A percentile compares a stretch with the other conserved stretches of the same genome.
These are phyloP conservation scores for Aaosphaeria pasadenensis DNA, from an alignment of 2,329 filamentous ascomycete genomes.

Conservation along the genomic window DNA sequence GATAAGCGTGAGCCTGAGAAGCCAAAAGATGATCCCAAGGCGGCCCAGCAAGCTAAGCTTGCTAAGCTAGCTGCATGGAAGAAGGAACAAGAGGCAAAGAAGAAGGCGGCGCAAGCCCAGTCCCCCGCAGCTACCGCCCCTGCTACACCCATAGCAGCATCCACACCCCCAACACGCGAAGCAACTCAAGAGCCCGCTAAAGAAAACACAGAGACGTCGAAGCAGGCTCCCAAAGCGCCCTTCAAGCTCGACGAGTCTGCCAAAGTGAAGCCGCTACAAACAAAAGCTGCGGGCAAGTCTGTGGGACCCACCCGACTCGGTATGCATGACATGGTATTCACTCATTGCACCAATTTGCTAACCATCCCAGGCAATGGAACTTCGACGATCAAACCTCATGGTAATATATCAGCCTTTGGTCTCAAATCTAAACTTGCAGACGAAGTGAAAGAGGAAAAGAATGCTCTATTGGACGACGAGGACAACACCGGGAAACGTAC, in stretches of 20 bases:
- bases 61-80: slow-evolving; percentile 90
- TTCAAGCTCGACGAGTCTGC: slow-evolving; percentile 35
- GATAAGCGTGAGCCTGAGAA: slow-evolving; percentile 18
- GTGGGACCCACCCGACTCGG: not conserved
- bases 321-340: not conserved
- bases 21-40: slow-evolving; percentile 39
- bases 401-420: slow-evolving; percentile 81
- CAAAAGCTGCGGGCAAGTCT: slow-evolving; percentile 22
- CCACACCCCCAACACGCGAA: slow-evolving; percentile 17
- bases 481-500: slow-evolving; percentile 66
- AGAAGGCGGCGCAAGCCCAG: slow-evolving; percentile 60
- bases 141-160: slow-evolving; percentile 43
- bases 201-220: slow-evolving; percentile 63
- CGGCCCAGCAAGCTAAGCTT: slow-evolving; percentile 45
- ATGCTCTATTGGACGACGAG: slow-evolving; percentile 30
- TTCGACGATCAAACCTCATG: slow-evolving; percentile 60
- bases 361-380: slow-evolving; percentile 42
- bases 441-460: slow-evolving; percentile 70
- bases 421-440: slow-evolving; percentile 62
- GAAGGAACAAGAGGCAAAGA: slow-evolving; percentile 69
- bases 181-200: slow-evolving; percentile 52
- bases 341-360: not conserved
- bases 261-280: slow-evolving; percentile 24
- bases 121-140: slow-evolving; percentile 62
- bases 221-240: slow-evolving; percentile 35